Evolutionary conservation across 441 rosid genomes (phyloP), one percentile per base, ranked within the genome.

Genomic region (Francoa sonchifolia): DNA sequence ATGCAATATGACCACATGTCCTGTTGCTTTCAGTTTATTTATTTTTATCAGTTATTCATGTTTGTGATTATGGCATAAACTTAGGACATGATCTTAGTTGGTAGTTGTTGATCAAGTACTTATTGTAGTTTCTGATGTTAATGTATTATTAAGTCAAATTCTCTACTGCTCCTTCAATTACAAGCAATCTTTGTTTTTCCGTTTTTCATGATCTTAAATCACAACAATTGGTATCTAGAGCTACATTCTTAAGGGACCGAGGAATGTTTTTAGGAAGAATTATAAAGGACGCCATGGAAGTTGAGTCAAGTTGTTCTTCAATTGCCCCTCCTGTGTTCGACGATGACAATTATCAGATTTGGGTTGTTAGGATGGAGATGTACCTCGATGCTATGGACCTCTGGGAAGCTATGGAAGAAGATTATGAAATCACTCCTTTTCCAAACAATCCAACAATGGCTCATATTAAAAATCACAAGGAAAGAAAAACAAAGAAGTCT

Each of bases 391-490:
- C 31, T 11, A 3, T 8, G 17, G 46, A 42, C 25, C 19, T 22
- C 4, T 25, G 32, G 46, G 34, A 15, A 27, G 13, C 34, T 5
- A 31, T 30, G 15, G 48, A 44, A 28, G 26, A 27, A 1, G 22
- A 25, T 5, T 31, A 31, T 21, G 50, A 31, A 6, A 9, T 45
- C 8, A 17, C 3, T 31, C 28, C 20, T 5, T 19, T 45, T 5
- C 28, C 29, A 0, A 17, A 20, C 38, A 45, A 45, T 45, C 32
- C 32, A 14, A 33, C 40, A 9, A 13, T 29, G 8, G 38, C 15
- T 0, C 29, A 44, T n/a, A 29, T 44, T 13, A 44, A 44, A 11
- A 16, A 5, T 1, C 42, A 46, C 8, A 46, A 34, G 39, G 22
- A 34, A n/a, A 33, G 21, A 13, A 21, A 11, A 9, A 23, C 17